A percentile compares a stretch with the other conserved stretches of the same genome.
Evolutionary conservation across 2,329 filamentous ascomycete species (phyloP).

Genomic region (Plenodomus lindquistii): DNA sequence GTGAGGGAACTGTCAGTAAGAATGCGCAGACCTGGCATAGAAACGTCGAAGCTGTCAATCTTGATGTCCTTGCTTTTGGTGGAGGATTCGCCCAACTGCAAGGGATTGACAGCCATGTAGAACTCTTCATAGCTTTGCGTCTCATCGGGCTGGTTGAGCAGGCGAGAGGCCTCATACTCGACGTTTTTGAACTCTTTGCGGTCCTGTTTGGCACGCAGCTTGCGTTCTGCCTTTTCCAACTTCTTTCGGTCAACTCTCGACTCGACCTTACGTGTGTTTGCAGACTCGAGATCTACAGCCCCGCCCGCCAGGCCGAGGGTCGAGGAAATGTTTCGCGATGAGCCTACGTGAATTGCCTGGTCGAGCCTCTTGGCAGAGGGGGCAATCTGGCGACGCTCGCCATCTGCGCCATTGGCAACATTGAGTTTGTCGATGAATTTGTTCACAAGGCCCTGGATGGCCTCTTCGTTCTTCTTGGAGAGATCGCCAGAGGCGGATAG

Average conservation of each 20-base stretch:
- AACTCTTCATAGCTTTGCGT: slow-evolving; percentile 97
- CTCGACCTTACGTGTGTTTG: slow-evolving; percentile 90
- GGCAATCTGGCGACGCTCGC: slow-evolving; percentile 70
- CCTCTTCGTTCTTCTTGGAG: slow-evolving; percentile 70
- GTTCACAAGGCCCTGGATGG: slow-evolving; percentile 80
- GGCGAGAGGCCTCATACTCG: slow-evolving; percentile 90
- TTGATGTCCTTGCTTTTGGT: slow-evolving; percentile 98
- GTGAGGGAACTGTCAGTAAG: slow-evolving; percentile 88
- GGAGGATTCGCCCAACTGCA: slow-evolving; percentile 76
- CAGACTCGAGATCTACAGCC: slow-evolving; percentile 89
- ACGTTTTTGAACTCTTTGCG: slow-evolving; percentile 99
- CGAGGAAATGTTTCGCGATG: slow-evolving; percentile 93
- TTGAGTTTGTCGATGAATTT: slow-evolving; percentile 87
- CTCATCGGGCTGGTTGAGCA: slow-evolving; percentile 81
- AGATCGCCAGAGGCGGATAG: slow-evolving; percentile 89
- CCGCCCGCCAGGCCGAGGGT: slow-evolving; percentile 85
- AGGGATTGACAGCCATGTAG: slow-evolving; percentile 98
- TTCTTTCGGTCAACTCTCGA: slow-evolving; percentile 98
- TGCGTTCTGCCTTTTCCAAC: slow-evolving; percentile 96
- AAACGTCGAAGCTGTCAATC: slow-evolving; percentile 92
- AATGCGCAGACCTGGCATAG: slow-evolving; percentile 86
- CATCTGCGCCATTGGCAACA: slow-evolving; percentile 69
- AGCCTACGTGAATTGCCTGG: slow-evolving; percentile 91
- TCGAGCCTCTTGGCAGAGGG: slow-evolving; percentile 83
- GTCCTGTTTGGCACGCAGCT: slow-evolving; percentile 97